phyloP scores from a whole-genome alignment of 495 filamentous ascomycete species.

The Cladorrhinum samala region DNA sequence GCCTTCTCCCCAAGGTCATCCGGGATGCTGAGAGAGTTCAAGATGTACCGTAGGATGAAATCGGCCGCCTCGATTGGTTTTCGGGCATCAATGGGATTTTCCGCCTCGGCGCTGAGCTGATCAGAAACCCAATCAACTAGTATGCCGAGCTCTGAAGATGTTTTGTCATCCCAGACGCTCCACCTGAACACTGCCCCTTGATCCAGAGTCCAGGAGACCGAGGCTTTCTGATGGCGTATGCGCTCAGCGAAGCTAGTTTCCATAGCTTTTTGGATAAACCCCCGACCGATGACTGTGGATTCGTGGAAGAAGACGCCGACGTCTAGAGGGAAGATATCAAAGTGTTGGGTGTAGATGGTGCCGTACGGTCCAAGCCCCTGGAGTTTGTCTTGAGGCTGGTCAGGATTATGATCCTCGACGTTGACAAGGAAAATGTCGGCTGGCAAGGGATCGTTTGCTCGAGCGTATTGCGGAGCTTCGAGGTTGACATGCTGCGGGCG shows the following conservation, averaged over 20 bases:
- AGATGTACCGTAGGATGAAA: slow-evolving; percentile 38
- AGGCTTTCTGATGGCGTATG: slow-evolving; percentile 22
- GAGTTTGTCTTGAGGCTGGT: slow-evolving; percentile 35
- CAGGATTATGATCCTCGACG: slow-evolving; percentile 16
- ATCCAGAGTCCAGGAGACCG: slow-evolving; percentile 38
- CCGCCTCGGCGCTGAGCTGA: slow-evolving; percentile 20
- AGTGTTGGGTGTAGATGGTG: slow-evolving; percentile 65
- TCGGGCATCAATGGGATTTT: neutral
- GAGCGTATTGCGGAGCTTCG: slow-evolving; percentile 41
- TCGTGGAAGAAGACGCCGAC: slow-evolving; percentile 69
- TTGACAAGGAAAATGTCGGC: slow-evolving; percentile 6
- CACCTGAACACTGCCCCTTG: slow-evolving; percentile 49
- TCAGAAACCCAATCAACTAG: slow-evolving; percentile 52
- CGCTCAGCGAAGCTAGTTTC: slow-evolving; percentile 25
- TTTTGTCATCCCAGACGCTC: slow-evolving; percentile 62
- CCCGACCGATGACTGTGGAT: slow-evolving; percentile 69
- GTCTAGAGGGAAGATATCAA: slow-evolving; percentile 62
- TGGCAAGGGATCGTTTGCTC: slow-evolving; percentile 44
- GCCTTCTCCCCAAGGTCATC: slow-evolving; percentile 24
- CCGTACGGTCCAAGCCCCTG: slow-evolving; percentile 53
- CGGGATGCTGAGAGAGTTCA: slow-evolving; percentile 31
- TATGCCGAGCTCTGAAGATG: slow-evolving; percentile 61
- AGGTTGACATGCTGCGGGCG: slow-evolving; percentile 49
- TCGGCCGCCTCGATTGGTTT: slow-evolving; percentile 26
- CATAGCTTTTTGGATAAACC: slow-evolving; percentile 52